Conservation (phyloP, 2,329 filamentous ascomycete species). For the Cladosporium sp. region DNA sequence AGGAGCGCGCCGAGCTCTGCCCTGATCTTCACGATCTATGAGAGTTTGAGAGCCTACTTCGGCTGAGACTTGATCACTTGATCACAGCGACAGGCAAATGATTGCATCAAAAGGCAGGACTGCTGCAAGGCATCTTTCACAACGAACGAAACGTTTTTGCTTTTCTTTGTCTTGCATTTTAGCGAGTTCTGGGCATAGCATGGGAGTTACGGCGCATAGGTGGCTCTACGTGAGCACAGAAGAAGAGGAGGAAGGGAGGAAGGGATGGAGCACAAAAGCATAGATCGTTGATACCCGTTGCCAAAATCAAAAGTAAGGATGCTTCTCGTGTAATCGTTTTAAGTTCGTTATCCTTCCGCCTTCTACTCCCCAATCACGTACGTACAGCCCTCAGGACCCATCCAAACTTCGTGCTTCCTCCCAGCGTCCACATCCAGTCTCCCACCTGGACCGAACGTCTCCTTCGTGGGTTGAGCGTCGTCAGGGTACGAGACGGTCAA, state of each 20-base stretch:
- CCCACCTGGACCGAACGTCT: conserved; percentile 54
- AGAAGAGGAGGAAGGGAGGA: no score
- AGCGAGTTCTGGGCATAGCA: conserved; percentile 11
- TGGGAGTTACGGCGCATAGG: neutral
- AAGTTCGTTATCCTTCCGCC: neutral
- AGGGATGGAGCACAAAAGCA: neutral
- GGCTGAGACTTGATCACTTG: neutral
- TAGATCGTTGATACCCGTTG: conserved; percentile 4
- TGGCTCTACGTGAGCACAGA: no score
- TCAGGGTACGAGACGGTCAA: conserved; percentile 62
- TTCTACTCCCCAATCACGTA: conserved; percentile 55
- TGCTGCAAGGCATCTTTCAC: neutral
- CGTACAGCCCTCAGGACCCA: conserved; percentile 60
- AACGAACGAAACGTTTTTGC: conserved; percentile 1
- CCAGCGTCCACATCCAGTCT: conserved; percentile 61
- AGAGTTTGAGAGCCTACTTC: conserved; percentile 60
- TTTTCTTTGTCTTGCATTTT: conserved; percentile 5
- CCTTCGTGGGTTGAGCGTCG: conserved; percentile 50
- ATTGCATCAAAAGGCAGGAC: neutral
- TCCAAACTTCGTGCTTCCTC: conserved; percentile 62
- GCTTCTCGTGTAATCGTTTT: neutral
- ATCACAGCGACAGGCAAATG: no score
- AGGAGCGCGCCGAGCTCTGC: conserved; percentile 92
- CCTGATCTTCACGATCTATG: conserved; percentile 94
- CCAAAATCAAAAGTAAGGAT: neutral